Conservation (phyloP, 345 rosid genomes). For the Hibiscus trionum region DNA sequence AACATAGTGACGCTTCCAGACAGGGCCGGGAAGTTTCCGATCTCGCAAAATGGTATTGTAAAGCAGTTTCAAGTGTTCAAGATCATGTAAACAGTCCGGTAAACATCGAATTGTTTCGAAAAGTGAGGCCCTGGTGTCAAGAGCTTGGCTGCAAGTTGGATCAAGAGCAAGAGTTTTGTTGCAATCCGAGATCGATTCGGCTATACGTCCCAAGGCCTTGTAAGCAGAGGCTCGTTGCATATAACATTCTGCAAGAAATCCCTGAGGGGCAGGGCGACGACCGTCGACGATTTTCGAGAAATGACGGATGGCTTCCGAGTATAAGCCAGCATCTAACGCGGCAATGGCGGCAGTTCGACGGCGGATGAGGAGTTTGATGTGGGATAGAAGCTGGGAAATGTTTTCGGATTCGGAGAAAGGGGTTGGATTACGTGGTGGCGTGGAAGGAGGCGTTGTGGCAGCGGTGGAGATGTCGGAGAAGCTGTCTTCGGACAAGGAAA, state of each 20-base stretch:
- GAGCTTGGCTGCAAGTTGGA: slow-evolving; percentile 74
- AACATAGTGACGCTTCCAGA: slow-evolving; percentile 81
- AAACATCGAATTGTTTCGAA: slow-evolving; percentile 75
- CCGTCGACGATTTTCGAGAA: slow-evolving; percentile 82
- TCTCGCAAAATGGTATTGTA: slow-evolving; percentile 81
- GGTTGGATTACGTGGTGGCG: slow-evolving; percentile 36
- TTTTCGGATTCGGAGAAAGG: slow-evolving; percentile 40
- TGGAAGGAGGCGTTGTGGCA: slow-evolving; percentile 35
- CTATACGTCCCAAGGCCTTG: slow-evolving; percentile 59
- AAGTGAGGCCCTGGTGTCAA: slow-evolving; percentile 75
- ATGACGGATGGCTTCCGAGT: slow-evolving; percentile 83
- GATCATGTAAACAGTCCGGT: slow-evolving; percentile 82
- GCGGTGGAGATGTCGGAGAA: slow-evolving; percentile 34
- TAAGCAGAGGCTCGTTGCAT: slow-evolving; percentile 77
- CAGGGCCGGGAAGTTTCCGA: slow-evolving; percentile 87
- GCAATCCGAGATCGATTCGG: slow-evolving; percentile 85
- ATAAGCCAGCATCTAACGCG: slow-evolving; percentile 71
- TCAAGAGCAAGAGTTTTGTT: slow-evolving; percentile 76
- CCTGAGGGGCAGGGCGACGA: slow-evolving; percentile 79
- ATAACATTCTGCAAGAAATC: slow-evolving; percentile 81
- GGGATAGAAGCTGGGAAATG: slow-evolving; percentile 58
- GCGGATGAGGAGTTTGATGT: slow-evolving; percentile 78
- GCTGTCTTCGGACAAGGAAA: slow-evolving; percentile 83
- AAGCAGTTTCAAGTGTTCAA: slow-evolving; percentile 78
- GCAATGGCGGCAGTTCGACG: slow-evolving; percentile 88